These are phyloP conservation scores for Penicillium oxalicum DNA, from an alignment of 2,329 filamentous ascomycete species.

Conservation along the genomic window DNA sequence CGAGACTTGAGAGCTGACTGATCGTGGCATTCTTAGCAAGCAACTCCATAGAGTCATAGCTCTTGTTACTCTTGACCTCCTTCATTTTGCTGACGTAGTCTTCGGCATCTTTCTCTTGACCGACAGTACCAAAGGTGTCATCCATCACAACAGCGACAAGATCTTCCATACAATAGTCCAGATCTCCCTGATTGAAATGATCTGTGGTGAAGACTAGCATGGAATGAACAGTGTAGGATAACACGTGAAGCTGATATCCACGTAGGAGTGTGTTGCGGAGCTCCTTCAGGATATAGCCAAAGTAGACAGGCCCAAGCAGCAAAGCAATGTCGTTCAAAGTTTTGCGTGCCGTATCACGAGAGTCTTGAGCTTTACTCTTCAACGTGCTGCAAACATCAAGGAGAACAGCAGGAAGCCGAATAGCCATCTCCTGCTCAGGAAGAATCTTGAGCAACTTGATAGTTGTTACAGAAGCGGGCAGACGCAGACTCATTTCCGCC, in stretches of 20 bases:
- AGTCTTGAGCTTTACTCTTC: conserved; percentile 79
- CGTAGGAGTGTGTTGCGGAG: conserved; percentile 72
- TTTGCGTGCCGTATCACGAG: conserved; percentile 82
- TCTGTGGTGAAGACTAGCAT: conserved; percentile 73
- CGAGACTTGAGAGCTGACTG: conserved; percentile 63
- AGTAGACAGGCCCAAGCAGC: conserved; percentile 72
- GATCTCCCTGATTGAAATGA: conserved; percentile 68
- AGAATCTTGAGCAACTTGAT: conserved; percentile 82
- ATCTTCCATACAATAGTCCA: conserved; percentile 78
- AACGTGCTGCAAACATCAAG: conserved; percentile 92
- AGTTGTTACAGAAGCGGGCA: conserved; percentile 81
- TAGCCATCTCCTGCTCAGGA: conserved; percentile 64
- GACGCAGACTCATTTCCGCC: conserved; percentile 83
- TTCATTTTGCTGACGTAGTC: conserved; percentile 95
- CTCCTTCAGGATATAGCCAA: conserved; percentile 91
- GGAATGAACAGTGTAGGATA: conserved; percentile 91
- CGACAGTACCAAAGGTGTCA: conserved; percentile 87
- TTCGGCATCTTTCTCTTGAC: conserved; percentile 94
- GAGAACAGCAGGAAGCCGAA: conserved; percentile 72
- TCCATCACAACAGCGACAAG: conserved; percentile 89
- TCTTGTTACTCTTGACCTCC: conserved; percentile 97
- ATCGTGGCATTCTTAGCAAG: conserved; percentile 78
- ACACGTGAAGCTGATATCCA: conserved; percentile 88
- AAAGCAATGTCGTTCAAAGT: conserved; percentile 78
- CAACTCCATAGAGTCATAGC: conserved; percentile 93